These are phyloP conservation scores for Boletellus sp. DNA, from an alignment of 768 basidiomycete species.

Conservation along the genomic window DNA sequence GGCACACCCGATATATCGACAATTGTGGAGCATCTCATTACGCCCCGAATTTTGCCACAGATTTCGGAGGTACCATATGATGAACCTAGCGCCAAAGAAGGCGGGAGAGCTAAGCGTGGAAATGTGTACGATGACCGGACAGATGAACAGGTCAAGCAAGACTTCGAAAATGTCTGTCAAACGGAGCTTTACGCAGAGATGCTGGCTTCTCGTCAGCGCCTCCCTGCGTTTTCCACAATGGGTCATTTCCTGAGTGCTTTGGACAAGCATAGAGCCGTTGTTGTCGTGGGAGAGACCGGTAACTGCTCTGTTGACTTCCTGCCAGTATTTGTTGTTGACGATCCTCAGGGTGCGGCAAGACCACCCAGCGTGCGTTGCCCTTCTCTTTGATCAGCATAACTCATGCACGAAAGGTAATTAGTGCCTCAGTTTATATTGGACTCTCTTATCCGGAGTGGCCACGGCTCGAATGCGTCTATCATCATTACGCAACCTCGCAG, in stretches of 20 bases:
- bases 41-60: slow-evolving; percentile 10
- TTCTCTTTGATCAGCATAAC: background rate
- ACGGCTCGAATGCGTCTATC: slow-evolving; percentile 68
- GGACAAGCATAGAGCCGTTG: slow-evolving; percentile 58
- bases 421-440: slow-evolving; percentile 92
- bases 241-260: slow-evolving; percentile 60
- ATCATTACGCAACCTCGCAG: slow-evolving; percentile 88
- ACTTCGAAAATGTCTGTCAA: slow-evolving; percentile 46
- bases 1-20: slow-evolving; percentile 74
- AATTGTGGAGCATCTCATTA: slow-evolving; percentile 46
- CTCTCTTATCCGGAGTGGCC: slow-evolving; percentile 58
- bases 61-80: slow-evolving; percentile 14
- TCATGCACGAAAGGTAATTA: slow-evolving; percentile 21
- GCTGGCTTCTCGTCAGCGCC: slow-evolving; percentile 48
- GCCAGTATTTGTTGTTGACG: background rate
- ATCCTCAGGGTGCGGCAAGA: slow-evolving; percentile 77
- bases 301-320: slow-evolving; percentile 6
- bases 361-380: slow-evolving; percentile 63
- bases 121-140: slow-evolving; percentile 40
- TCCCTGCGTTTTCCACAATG: slow-evolving; percentile 75
- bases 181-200: slow-evolving; percentile 54
- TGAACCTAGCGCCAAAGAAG: background rate
- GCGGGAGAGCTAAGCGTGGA: background rate
- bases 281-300: slow-evolving; percentile 92
- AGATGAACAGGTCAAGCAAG: slow-evolving; percentile 46